Evolutionary conservation across 257 asterid genomes (phyloP).

Genomic region (Salvia miltiorrhiza): DNA sequence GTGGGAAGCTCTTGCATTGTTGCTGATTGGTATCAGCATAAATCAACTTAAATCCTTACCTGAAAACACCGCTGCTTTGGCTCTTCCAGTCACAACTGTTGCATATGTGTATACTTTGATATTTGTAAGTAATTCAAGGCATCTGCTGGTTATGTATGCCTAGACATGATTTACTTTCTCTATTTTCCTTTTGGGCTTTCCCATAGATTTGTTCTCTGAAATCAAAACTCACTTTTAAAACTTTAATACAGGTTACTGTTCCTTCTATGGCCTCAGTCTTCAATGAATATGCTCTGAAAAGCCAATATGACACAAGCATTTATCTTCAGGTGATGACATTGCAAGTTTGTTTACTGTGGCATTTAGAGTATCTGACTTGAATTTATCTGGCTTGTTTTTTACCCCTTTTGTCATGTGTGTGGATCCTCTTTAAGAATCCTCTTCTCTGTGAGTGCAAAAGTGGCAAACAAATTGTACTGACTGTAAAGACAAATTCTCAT

Average conservation of each 20-base stretch:
- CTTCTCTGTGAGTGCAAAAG: neutral
- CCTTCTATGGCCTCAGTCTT: conserved; percentile 98
- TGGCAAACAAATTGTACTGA: conserved; percentile 2
- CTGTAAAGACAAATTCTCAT: neutral
- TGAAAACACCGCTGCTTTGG: conserved; percentile 76
- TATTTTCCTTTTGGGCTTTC: neutral
- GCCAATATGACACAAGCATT: conserved; percentile 97
- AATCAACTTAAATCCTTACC: conserved; percentile 91
- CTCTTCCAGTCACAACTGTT: conserved; percentile 75
- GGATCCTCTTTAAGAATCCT: neutral
- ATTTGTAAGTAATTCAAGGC: conserved; percentile 70
- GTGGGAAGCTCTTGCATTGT: conserved; percentile 99
- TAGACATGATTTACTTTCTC: conserved; percentile 5
- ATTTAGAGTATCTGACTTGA: neutral
- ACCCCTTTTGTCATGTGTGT: conserved; percentile 9
- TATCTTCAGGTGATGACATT: conserved; percentile 77
- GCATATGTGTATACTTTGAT: conserved; percentile 83
- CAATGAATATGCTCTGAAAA: conserved; percentile 96
- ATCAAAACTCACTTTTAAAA: conserved; percentile 15
- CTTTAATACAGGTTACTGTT: conserved; percentile 73
- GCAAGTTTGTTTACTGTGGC: conserved; percentile 7
- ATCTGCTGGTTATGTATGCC: conserved; percentile 11
- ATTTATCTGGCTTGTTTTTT: conserved; percentile 5
- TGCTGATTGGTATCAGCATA: conserved; percentile 93
- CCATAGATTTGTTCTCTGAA: conserved; percentile 10